These are phyloP conservation scores for Emiliania huxleyi DNA, from an alignment of 78 protist species.

Conservation along the genomic window DNA sequence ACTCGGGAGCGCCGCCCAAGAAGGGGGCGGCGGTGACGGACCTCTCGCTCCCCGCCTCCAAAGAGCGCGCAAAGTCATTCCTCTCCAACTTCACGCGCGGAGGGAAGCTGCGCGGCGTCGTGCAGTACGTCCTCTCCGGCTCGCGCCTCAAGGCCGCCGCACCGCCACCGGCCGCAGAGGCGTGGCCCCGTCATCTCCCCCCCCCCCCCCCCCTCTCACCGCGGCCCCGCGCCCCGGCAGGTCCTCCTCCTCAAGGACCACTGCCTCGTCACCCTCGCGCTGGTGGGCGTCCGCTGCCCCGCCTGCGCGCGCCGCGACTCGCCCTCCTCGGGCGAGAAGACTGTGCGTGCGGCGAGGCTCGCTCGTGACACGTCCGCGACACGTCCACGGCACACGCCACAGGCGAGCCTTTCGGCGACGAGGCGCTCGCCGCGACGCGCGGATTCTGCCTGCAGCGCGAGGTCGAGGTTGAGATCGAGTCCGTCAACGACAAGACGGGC, in stretches of 20 bases:
- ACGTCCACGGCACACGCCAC: too few relatives aligned
- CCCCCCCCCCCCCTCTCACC: too few relatives aligned
- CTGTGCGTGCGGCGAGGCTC: too few relatives aligned
- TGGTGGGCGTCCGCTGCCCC: slow-evolving; percentile 20
- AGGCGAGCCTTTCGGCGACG: slow-evolving; percentile 48
- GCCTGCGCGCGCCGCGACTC: neutral
- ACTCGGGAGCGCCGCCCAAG: neutral
- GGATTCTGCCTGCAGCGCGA: slow-evolving; percentile 1
- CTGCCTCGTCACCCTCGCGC: neutral
- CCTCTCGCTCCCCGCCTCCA: neutral
- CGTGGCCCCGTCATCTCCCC: too few relatives aligned
- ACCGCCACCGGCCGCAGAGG: too few relatives aligned
- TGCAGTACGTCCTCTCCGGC: slow-evolving; percentile 40
- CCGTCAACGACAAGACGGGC: neutral
- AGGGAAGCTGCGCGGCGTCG: slow-evolving; percentile 13
- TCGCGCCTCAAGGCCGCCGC: slow-evolving; percentile 42
- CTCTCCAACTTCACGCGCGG: slow-evolving; percentile 38
- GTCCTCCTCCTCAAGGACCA: slow-evolving; percentile 30
- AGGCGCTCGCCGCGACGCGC: slow-evolving; percentile 22
- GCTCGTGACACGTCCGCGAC: too few relatives aligned
- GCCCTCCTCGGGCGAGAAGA: neutral
- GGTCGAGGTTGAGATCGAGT: slow-evolving; percentile 30
- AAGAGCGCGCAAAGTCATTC: slow-evolving; percentile 28
- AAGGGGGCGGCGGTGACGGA: neutral
- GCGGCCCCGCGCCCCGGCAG: too few relatives aligned